Base-by-base conservation (phyloP, 2,329 filamentous ascomycete species). In the Monosporascus sp. region DNA sequence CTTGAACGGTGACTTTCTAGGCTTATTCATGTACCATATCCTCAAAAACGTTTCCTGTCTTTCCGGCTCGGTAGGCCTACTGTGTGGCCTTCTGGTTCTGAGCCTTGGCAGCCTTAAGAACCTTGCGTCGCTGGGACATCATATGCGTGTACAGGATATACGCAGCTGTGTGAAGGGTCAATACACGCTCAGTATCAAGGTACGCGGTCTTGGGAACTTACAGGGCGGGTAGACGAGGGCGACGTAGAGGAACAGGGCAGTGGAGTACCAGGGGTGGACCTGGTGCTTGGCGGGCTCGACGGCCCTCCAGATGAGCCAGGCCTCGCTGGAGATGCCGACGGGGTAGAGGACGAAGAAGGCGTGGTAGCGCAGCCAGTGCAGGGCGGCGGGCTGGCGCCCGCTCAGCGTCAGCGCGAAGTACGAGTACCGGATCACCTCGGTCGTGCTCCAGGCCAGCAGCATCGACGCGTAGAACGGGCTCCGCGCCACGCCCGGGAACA, bases 291-390 rank as follows among this genome's bases (percentile, higher is more conserved):
- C 84, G 2, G 88, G 85, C 14, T 72, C 78, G 48, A 87, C 80
- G 1, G 89, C 85, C 53, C 79, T 76, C 68, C 85, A 90, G 50
- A 97, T 85, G 65, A 97, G 79, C 72, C 81, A 84, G 65, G 88
- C 89, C 79, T 99, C 94, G 73, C 89, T 94, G 41, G 81, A 78
- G 66, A 97, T 97, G 43, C 94, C 94, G 55, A 97, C 70, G 1
- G 94, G 94, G 73, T 99, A 99, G 22, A 99, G 81, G 38, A 97
- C 75, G 64, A 90, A 91, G 74, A 99, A 99, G 7, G 89, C 91
- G 71, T 95, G 96, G 73, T 97, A 92, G 63, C 91, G 80, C 71
- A 95, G 75, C 88, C 91, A 96, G 38, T 84, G 84, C 67, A 96
- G 79, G 55, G 79, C 75, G 1, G 65, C 68, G 0, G 91, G 89